Evolutionary conservation across 768 basidiomycete genomes (phyloP).

Genomic region (Tremella mesenterica): DNA sequence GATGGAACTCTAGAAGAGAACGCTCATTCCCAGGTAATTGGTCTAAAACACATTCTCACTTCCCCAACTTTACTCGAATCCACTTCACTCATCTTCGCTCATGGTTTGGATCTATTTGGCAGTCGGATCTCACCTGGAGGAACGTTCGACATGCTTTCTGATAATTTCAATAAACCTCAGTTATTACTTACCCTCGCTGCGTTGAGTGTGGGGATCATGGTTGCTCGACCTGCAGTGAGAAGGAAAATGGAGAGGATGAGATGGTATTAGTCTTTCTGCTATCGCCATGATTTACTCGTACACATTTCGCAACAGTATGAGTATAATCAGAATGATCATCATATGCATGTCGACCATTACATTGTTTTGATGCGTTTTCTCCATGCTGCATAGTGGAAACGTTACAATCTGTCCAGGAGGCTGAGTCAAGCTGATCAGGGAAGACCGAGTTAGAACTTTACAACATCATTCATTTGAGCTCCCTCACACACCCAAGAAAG

Average conservation of each 20-base stretch:
- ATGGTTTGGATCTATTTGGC: constrained; percentile 82
- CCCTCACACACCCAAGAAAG: too few relatives aligned
- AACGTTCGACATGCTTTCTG: constrained; percentile 85
- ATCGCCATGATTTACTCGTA: too few relatives aligned
- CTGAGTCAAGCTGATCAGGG: too few relatives aligned
- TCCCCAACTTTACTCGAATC: constrained; percentile 82
- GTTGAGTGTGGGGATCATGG: constrained; percentile 63
- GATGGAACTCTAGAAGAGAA: not conserved
- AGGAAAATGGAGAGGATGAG: constrained; percentile 33
- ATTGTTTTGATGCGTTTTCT: too few relatives aligned
- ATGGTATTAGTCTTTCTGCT: too few relatives aligned
- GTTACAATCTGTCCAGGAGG: too few relatives aligned
- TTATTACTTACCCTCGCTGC: constrained; percentile 71
- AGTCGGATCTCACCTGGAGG: constrained; percentile 76
- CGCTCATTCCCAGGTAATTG: constrained; percentile 69
- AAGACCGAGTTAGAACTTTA: too few relatives aligned
- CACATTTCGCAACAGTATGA: too few relatives aligned
- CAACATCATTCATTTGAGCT: too few relatives aligned
- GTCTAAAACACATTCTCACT: constrained; percentile 61
- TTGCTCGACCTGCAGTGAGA: constrained; percentile 70
- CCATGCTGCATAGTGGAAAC: too few relatives aligned
- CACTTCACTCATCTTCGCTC: constrained; percentile 76
- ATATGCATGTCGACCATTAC: too few relatives aligned
- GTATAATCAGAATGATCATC: too few relatives aligned
- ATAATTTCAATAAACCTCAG: constrained; percentile 88